Evolutionary conservation across 2,329 filamentous ascomycete species (phyloP), one percentile per base, ranked within the genome.

Genomic region (Stylonectria norvegica): DNA sequence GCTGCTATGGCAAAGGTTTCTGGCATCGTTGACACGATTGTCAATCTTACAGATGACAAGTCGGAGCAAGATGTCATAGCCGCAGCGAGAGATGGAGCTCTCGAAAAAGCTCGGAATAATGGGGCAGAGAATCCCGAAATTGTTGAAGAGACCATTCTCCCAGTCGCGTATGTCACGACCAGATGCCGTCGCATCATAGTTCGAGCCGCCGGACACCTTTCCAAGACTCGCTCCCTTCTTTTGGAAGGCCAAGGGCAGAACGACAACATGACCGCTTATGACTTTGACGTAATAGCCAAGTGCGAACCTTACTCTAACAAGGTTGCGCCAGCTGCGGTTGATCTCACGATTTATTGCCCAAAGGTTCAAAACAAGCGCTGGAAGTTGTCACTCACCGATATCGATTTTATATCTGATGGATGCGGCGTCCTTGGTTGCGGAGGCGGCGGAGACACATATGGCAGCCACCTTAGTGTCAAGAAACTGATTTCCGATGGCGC

Each of bases 381-480:
- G 72, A 60, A 63, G 39, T 54, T 75, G 11, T 68, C 64, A 3
- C 65, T 70, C 42, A 64, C 64, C 0, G 72, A 75, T 49, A 55
- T 73, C 18, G 59, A 66, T 33, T 73, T 66, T 36, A 58, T 74
- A 3, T 61, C 67, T 2, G 67, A 69, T 34, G 72, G 72, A 1
- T 69, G 68, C 39, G 70, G 70, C 25, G 63, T 75, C 7, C 58
- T 75, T 0, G 71, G 69, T 2, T 72, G 70, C 36, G 72, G 68
- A 5, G 70, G 71, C 4, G 70, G 71, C 4, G 44, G 44, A 19
- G 38, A 44, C n/a, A 15, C 28, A 10, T 44, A 47, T 14, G 29
- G 22, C 4, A 34, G 35, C 7, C 33, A 41, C 11, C 44, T 47
- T 14, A 41, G 35, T 11, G 34, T 28, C 11, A 41, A 39, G 3